phyloP scores from a whole-genome alignment of 306 rosid genomes.

The Fagus sylvatica region DNA sequence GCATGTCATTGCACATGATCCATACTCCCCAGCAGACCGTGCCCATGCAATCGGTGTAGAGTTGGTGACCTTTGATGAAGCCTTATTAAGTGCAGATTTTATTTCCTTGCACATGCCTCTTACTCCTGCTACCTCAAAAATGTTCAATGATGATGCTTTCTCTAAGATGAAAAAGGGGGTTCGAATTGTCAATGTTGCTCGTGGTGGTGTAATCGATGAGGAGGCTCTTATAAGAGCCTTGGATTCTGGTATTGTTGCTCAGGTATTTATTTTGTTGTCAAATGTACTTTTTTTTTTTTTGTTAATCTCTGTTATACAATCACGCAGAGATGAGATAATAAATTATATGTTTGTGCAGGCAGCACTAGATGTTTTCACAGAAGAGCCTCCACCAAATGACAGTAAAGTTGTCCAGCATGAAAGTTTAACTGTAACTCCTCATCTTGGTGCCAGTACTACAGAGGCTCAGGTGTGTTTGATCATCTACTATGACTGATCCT shows the following conservation, averaged over 20 bases:
- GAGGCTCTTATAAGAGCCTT: slow-evolving; percentile 89
- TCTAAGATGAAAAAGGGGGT: slow-evolving; percentile 95
- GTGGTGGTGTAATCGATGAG: slow-evolving; percentile 97
- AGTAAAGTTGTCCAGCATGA: slow-evolving; percentile 77
- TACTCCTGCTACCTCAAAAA: slow-evolving; percentile 76
- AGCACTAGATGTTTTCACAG: slow-evolving; percentile 92
- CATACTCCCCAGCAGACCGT: slow-evolving; percentile 94
- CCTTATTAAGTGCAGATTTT: slow-evolving; percentile 82
- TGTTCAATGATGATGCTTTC: slow-evolving; percentile 87
- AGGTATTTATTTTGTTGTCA: slow-evolving; percentile 51
- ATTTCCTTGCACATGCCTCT: slow-evolving; percentile 98
- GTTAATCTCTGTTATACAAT: no score
- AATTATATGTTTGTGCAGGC: slow-evolving; percentile 44
- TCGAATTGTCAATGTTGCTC: slow-evolving; percentile 91
- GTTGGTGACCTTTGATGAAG: slow-evolving; percentile 94
- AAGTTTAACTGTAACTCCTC: slow-evolving; percentile 92
- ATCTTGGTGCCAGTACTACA: slow-evolving; percentile 95
- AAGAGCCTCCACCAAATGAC: slow-evolving; percentile 78
- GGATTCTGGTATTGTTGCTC: slow-evolving; percentile 89
- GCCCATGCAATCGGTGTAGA: slow-evolving; percentile 97
- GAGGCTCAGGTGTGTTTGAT: slow-evolving; percentile 78
- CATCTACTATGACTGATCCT: neutral
- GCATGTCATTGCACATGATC: slow-evolving; percentile 96
- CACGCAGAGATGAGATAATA: no score
- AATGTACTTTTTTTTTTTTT: no score